Base-by-base conservation (phyloP, 345 rosid species). In the Gynandropsis gynandra region DNA sequence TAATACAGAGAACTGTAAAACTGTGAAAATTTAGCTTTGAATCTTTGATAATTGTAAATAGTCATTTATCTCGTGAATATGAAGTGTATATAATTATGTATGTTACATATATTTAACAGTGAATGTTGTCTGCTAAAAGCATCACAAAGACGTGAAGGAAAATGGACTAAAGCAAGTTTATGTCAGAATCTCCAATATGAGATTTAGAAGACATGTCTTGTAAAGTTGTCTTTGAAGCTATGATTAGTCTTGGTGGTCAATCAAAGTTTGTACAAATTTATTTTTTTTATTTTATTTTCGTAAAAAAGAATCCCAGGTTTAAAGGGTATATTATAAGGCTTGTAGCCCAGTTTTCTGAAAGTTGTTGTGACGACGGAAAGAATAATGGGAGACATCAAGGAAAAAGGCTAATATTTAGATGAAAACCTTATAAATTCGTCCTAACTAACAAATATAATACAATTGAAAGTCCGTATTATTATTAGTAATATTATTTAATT, bases 111-210 rank as follows among this genome's bases (percentile, higher is more conserved):
- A 33, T 6, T 44, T 4, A 47, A 64, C 76, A 66, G 77, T 64
- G 35, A 40, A 53, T 68, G 24, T 40, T 77, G 83, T 75, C 79
- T 59, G 72, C 61, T 57, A 69, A 80, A 80, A 73, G 77, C 68
- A 56, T 59, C 42, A 8, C 75, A 66, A 42, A 56, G 53, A 48
- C 54, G 54, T 20, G 14, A 35, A 47, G 21, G 45, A 35, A 37
- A 10, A 29, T 35, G 47, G n/a, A 53, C 38, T 17, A 32, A 34
- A 10, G 54, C 9, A 55, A 24, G 29, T 24, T 5, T 5, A 5
- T 5, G 62, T 52, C 44, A 50, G 68, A 56, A 64, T 43, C 17
- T 50, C 40, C 47, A 62, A 50, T 52, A 42, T 50, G 63, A 50
- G 58, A 58, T 53, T 66, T n/a, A 48, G 37, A 56, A 52, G 67